Base-by-base conservation (phyloP, 331 rosid genomes). In the Telfairia occidentalis region DNA sequence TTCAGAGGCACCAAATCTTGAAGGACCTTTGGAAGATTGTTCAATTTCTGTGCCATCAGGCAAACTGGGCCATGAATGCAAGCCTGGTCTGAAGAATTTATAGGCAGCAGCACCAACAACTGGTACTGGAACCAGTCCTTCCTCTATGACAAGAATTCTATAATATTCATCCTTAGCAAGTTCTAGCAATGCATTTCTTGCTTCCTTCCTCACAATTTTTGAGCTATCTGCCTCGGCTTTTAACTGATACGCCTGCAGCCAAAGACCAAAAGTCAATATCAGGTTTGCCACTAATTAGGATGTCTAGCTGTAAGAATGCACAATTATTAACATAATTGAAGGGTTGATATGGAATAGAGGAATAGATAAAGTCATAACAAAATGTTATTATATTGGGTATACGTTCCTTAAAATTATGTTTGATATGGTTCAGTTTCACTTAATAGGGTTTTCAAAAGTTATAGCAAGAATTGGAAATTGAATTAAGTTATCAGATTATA, bases 111-210 rank as follows among this genome's bases (percentile, higher is more conserved):
- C 70, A 38, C 97, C 98, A 81, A 90, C 65, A 71, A 90, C 50
- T 75, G 98, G 98, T 77, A 93, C 98, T 61, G 92, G 92, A 82
- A 90, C 84, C 61, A 93, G 80, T 71, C 97, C 98, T 84, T 93
- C 97, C 84, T 93, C 98, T 74, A 90, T 81, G 32, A 93, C 77
- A 82, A 89, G 90, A 83, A 90, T 90, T 82, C 85, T 85, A 77
- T 83, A 83, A 75, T 89, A 89, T 6, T 82, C 84, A 81, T 89
- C 96, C 84, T 89, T 89, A 54, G 77, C 80, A 59, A 90, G 85
- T 75, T 93, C 97, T 81, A 89, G 85, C 87, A 93, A 86, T 9
- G 84, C 97, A 82, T 84, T 89, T 82, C 82, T 87, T 83, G 97
- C 97, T 83, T 90, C 98, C 86, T 86, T 89, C 80, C 78, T 87